Base-by-base conservation (phyloP, 768 basidiomycete genomes). In the Lentinula boryana region DNA sequence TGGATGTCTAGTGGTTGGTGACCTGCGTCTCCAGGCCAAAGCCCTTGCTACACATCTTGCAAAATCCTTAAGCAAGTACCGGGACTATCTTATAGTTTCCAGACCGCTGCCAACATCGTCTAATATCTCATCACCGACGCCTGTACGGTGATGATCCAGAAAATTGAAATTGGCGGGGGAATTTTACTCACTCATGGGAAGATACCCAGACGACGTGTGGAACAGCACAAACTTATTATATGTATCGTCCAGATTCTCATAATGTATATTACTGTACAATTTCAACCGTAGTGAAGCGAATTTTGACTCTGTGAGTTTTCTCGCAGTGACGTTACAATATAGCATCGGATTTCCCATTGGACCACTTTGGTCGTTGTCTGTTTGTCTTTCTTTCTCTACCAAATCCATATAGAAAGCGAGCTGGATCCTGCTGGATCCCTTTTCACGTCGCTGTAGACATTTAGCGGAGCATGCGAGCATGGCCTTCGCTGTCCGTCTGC, bases 31-130 rank as follows among this genome's bases (percentile, higher is more conserved):
- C 23, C 64, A 83, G 82, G 80, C 78, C 12, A 76, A 65, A 56
- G 68, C 68, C 33, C 71, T 83, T 35, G 79, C 78, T 7, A 62
- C 62, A 4, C 79, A 80, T 68, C 70, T 84, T 6, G 78, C 78
- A 32, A 75, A 74, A 55, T 74, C 80, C 9, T 68, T 84, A 56
- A 70, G 71, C 51, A 76, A 74, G 62, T 80, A 76, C 58, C 72
- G 80, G 35, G 74, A 78, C 44, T 68, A 70, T 54, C 64, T 79
- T n/a, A 65, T 67, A 8, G 66, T 70, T 12, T 68, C 68, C 56
- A 68, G 68, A 53, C 67, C 70, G 2, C 66, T 70, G 32, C 68
- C 70, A 35, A 63, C 70, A 35, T 52, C 50, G 32, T 70, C 74
- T 8, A 64, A 67, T 43, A 67, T 75, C 38, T 70, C 69, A 40